phyloP scores from a whole-genome alignment of 2,329 filamentous ascomycete species.

The Stagonosporopsis vannaccii region DNA sequence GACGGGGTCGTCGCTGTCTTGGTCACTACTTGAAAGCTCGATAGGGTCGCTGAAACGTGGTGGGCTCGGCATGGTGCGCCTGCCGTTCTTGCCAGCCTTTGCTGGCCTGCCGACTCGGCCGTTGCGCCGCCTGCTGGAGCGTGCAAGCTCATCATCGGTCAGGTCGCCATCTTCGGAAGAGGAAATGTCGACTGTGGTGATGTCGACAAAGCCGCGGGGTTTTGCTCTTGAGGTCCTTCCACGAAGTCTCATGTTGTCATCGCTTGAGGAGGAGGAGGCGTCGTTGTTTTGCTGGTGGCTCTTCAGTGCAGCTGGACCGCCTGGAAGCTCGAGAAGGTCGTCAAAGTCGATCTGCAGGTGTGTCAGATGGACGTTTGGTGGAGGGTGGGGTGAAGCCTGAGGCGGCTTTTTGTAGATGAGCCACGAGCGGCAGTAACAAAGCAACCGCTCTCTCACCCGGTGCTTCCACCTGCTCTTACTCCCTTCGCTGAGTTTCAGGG shows the following conservation, averaged over 20 bases:
- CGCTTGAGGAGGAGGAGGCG: constrained; percentile 22
- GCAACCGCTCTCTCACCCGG: background rate
- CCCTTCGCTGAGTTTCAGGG: background rate
- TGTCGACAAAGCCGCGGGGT: constrained; percentile 38
- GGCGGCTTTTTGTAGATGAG: background rate
- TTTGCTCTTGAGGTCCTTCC: constrained; percentile 21
- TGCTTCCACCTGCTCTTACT: constrained; percentile 8
- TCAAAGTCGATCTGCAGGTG: constrained; percentile 55
- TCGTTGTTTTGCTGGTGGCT: constrained; percentile 45
- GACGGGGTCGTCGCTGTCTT: constrained; percentile 23
- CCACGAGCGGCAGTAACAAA: background rate
- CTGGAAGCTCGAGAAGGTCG: constrained; percentile 53
- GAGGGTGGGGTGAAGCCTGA: background rate
- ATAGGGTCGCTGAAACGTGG: constrained; percentile 24
- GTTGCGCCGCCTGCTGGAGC: constrained; percentile 23
- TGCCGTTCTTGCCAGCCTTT: background rate
- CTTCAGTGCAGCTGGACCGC: constrained; percentile 57
- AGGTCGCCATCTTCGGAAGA: constrained; percentile 32
- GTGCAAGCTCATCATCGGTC: constrained; percentile 37
- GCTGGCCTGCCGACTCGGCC: constrained; percentile 9
- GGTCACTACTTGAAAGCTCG: constrained; percentile 32
- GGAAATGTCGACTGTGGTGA: constrained; percentile 37
- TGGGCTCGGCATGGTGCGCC: constrained; percentile 23
- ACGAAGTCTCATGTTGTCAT: constrained; percentile 38
- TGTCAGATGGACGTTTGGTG: background rate